These are phyloP conservation scores for Hymenoscyphus albidus DNA, from an alignment of 2,329 filamentous ascomycete species.

Conservation along the genomic window DNA sequence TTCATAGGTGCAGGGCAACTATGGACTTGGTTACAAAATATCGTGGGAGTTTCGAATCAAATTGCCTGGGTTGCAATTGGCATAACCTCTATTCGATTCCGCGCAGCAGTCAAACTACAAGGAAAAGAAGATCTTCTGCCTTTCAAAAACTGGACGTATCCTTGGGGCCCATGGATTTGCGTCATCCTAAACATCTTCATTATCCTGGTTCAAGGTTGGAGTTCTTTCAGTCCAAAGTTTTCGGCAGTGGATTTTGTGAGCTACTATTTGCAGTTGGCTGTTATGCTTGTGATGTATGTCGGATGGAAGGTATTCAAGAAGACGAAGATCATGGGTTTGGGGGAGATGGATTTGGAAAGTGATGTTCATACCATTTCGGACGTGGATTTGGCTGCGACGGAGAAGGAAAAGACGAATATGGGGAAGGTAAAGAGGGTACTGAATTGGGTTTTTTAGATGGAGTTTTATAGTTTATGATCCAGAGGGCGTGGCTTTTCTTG, in stretches of 20 bases:
- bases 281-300: constrained; percentile 54
- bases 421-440: constrained; percentile 28
- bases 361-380: constrained; percentile 40
- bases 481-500: background rate
- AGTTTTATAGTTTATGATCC: no score
- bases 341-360: constrained; percentile 49
- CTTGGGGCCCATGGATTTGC: constrained; percentile 54
- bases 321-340: constrained; percentile 42
- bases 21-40: constrained; percentile 65
- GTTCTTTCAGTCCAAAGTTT: constrained; percentile 57
- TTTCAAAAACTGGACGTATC: constrained; percentile 65
- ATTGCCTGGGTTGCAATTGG: constrained; percentile 63
- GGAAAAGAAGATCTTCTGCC: constrained; percentile 59
- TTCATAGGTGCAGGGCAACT: constrained; percentile 63
- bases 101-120: constrained; percentile 52
- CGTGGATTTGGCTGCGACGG: constrained; percentile 28
- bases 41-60: constrained; percentile 66
- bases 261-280: constrained; percentile 58
- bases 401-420: constrained; percentile 26
- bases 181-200: constrained; percentile 56
- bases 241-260: constrained; percentile 58
- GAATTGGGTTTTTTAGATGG: constrained; percentile 31
- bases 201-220: constrained; percentile 62
- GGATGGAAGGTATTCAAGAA: constrained; percentile 51
- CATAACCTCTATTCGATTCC: constrained; percentile 62